phyloP scores from a whole-genome alignment of 2,329 filamentous ascomycete species.

The Mariannaea sp. region DNA sequence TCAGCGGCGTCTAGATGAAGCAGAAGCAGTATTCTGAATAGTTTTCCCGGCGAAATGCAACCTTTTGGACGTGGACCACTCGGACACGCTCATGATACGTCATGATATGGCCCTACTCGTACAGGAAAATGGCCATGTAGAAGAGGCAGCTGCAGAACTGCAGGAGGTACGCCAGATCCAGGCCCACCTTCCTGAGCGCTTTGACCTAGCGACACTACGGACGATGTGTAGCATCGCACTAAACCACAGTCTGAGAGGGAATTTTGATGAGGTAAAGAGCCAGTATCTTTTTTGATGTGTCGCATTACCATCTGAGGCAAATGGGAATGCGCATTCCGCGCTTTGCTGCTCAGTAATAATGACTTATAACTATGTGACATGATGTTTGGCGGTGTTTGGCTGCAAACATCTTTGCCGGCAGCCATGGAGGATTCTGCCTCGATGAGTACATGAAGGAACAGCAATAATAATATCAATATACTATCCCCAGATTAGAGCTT shows the following conservation, averaged over 20 bases:
- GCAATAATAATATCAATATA: too few species aligned
- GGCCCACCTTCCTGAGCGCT: background rate
- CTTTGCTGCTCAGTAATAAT: too few species aligned
- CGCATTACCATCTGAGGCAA: too few species aligned
- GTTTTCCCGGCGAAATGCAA: background rate
- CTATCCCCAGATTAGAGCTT: too few species aligned
- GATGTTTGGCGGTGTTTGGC: too few species aligned
- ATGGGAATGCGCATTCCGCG: too few species aligned
- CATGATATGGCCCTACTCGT: conserved; percentile 6
- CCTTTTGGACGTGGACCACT: conserved; percentile 5
- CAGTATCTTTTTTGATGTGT: background rate
- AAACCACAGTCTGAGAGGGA: background rate
- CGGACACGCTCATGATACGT: conserved; percentile 10
- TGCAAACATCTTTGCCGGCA: too few species aligned
- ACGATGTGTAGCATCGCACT: conserved; percentile 4
- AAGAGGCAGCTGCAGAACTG: background rate
- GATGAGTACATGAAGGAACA: too few species aligned
- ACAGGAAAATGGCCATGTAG: background rate
- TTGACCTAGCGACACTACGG: background rate
- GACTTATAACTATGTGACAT: too few species aligned
- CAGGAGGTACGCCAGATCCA: background rate
- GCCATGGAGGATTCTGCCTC: too few species aligned
- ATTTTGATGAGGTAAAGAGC: background rate
- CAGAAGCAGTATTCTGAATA: conserved; percentile 1
- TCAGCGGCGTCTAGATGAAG: background rate